These are phyloP conservation scores for Penicillium freii DNA, from an alignment of 2,329 filamentous ascomycete species.

Conservation along the genomic window DNA sequence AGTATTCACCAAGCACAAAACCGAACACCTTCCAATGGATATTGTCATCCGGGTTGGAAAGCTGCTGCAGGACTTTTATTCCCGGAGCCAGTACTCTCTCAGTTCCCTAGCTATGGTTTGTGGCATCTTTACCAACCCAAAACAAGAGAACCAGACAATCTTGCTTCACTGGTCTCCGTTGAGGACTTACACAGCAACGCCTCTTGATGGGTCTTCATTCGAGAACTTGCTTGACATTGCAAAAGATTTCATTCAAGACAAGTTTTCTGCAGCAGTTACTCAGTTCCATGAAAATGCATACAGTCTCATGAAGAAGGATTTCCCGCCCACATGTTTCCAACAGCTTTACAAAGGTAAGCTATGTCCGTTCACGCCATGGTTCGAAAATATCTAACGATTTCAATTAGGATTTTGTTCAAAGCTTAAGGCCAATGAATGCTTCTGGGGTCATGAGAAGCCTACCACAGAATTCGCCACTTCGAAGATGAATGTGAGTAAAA, in stretches of 20 bases:
- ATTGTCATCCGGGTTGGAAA: conserved; percentile 1
- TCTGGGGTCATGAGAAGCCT: conserved; percentile 1
- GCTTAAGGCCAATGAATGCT: neutral
- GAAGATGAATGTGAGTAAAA: conserved; percentile 1
- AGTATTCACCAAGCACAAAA: neutral
- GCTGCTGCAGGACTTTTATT: neutral
- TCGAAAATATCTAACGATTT: neutral
- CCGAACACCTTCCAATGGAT: conserved; percentile 1
- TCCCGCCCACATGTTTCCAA: neutral
- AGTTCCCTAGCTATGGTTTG: conserved; percentile 1
- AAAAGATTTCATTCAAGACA: conserved; percentile 1
- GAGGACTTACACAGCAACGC: neutral
- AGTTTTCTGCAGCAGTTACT: neutral
- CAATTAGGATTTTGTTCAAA: conserved; percentile 3
- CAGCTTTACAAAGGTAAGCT: conserved; percentile 1
- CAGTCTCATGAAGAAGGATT: neutral
- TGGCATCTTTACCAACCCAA: conserved; percentile 8
- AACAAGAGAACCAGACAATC: neutral
- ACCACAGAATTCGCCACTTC: neutral
- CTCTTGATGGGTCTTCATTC: neutral
- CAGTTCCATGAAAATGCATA: neutral
- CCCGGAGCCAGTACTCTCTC: neutral
- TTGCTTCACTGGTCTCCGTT: conserved; percentile 12
- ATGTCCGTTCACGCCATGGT: neutral
- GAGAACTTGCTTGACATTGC: conserved; percentile 1